Evolutionary conservation across 139 green algal species (phyloP), one percentile per base, ranked within the genome.

Genomic region (Tetraselmis chui): DNA sequence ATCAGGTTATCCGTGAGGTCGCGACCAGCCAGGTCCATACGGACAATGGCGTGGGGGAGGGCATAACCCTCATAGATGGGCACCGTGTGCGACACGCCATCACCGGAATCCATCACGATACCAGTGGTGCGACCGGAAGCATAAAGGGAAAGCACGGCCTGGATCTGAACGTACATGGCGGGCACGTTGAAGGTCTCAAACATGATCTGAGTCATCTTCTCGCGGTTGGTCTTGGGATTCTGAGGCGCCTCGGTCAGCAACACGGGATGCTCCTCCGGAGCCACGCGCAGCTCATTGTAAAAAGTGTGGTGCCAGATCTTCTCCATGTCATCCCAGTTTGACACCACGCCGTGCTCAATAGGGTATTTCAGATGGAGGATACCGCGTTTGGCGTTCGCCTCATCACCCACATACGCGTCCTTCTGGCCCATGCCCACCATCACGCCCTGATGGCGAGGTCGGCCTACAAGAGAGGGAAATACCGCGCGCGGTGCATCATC

Each of bases 281-380:
- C 94, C 30, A 99, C 96, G n/a, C 96, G 94, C 74, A 99, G 93
- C 95, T 99, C 96, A 81, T 99, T 99, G 93, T 98, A 99, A 81
- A 99, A 99, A 32, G 96, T 99, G 92, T 99, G 96, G 87, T 99
- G 95, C 96, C 96, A 99, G 88, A 99, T 98, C 94, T 98, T 99
- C 93, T 99, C 96, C 96, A 99, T 99, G 90, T 99, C 96, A 79
- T 99, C 97, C 96, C 96, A 99, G 92, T 98, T 98, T 75, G 91
- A 99, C 28, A 99, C 96, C 31, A 98, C 97, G 75, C 95, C 94
- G 87, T 98, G 95, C 88, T 97, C 94, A 81, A 99, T 99, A 31
- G 96, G 96, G 88, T 99, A 99, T 86, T 97, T 97, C 79, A 99
- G 87, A 1, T 95, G 94, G 2, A 99, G 90, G 82, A 99, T 98